These are phyloP conservation scores for Phaeotremella fagi DNA, from an alignment of 768 basidiomycete species.

Conservation along the genomic window DNA sequence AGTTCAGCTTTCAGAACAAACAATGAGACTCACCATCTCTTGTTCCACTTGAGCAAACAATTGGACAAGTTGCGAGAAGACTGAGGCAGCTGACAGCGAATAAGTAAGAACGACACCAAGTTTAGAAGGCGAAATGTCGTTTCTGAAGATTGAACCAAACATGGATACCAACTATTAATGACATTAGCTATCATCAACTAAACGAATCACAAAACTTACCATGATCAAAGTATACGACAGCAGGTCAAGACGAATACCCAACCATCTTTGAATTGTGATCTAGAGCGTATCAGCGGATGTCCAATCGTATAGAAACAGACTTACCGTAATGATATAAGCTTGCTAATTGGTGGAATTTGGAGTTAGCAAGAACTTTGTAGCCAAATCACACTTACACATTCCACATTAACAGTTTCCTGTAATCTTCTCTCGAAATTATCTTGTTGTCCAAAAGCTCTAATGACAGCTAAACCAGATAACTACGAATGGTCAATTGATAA, in stretches of 20 bases:
- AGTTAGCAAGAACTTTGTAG: not conserved
- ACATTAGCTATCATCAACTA: conserved; percentile 3
- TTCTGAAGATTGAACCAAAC: conserved; percentile 62
- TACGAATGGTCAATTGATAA: not conserved
- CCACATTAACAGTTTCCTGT: conserved; percentile 21
- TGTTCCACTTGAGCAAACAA: conserved; percentile 22
- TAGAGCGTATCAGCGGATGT: conserved; percentile 1
- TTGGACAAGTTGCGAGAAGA: conserved; percentile 25
- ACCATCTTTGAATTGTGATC: conserved; percentile 51
- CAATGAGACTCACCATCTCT: conserved; percentile 18
- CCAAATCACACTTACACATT: conserved; percentile 18
- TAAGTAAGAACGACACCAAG: conserved; percentile 62
- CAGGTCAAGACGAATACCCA: conserved; percentile 61
- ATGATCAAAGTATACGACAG: conserved; percentile 65
- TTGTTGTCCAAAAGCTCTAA: conserved; percentile 30
- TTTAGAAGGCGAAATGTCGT: conserved; percentile 58
- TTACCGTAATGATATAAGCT: conserved; percentile 23
- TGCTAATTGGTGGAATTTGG: conserved; percentile 4
- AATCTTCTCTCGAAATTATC: conserved; percentile 14
- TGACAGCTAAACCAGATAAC: conserved; percentile 30
- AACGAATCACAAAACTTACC: conserved; percentile 3
- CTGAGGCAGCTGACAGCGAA: conserved; percentile 41
- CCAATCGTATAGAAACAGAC: not conserved
- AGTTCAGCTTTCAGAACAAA: not conserved
- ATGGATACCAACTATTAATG: conserved; percentile 56